These are phyloP conservation scores for Eimeria zaria DNA, from an alignment of 169 alveolate species.

Conservation along the genomic window DNA sequence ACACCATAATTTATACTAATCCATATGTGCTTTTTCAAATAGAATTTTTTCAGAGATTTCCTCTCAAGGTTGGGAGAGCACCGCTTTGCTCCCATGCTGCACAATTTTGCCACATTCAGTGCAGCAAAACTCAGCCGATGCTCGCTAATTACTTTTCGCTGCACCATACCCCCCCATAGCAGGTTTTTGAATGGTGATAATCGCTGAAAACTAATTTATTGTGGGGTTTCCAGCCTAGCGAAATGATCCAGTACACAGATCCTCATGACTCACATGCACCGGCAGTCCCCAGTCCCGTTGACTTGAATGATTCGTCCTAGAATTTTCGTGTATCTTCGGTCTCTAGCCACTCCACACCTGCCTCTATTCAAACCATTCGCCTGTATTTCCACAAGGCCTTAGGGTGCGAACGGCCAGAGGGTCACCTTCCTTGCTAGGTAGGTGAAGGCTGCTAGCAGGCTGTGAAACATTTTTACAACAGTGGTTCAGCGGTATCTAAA, in stretches of 20 bases:
- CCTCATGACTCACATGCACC: neutral
- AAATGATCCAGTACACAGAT: neutral
- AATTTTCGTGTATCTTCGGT: neutral
- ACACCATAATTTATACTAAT: neutral
- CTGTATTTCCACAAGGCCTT: neutral
- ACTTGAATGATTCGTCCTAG: neutral
- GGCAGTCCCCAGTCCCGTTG: conserved; percentile 16
- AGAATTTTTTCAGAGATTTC: neutral
- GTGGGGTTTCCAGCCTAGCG: neutral
- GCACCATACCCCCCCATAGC: neutral
- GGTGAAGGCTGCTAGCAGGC: neutral
- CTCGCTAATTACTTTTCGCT: neutral
- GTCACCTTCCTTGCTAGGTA: neutral
- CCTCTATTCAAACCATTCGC: neutral
- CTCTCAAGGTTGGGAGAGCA: neutral
- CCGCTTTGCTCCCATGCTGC: neutral
- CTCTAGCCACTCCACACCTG: neutral
- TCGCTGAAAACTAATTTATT: neutral
- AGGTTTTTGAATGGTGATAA: neutral
- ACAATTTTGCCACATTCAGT: neutral
- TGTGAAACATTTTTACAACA: neutral
- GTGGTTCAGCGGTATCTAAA: neutral
- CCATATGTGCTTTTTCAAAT: neutral
- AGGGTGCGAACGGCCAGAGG: neutral
- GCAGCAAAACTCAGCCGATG: neutral